Base-by-base conservation (phyloP, 352 stramenopile genomes). In the Phytophthora sojae region DNA sequence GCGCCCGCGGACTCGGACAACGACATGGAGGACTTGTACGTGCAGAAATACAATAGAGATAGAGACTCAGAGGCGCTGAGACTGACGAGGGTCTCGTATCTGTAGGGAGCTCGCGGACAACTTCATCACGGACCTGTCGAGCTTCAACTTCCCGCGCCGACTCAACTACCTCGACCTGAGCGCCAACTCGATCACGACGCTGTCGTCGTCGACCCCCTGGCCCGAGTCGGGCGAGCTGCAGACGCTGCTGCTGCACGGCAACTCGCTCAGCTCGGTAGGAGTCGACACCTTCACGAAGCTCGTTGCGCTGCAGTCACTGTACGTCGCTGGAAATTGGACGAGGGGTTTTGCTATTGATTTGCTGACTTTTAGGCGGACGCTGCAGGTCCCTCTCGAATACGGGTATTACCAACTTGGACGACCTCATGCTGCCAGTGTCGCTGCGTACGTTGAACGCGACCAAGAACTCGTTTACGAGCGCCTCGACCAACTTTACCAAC, bases 201-300 rank as follows among this genome's bases (percentile, higher is more conserved):
- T 93, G 44, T 66, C 56, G 3, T 47, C 55, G 8, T 57, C 55
- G 0, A 75, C 75, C 17, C 73, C 83, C 9, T 92, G 83, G 86
- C 82, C 84, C 0, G 55, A 69, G 19, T 69, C 82, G 3, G 61
- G 67, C 3, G 57, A 83, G 37, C 68, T 94, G 29, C 82, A 86
- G 71, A 92, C 81, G 67, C 70, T 94, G 11, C 29, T 88, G 26
- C 73, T 94, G 4, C 77, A 94, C 35, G 70, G 62, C 15, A 94
- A 94, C 57, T 42, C 58, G 9, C 65, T 94, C 37, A 47, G 51
- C 3, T 68, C 61, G 1, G 69, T 94, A 19, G 77, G 57, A 0
- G 53, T 69, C 11, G 55, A 81, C 12, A 79, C 86, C 0, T 89
- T 94, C 66, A 61, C 56, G 12, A 53, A 65, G 25, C 68, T 94